Conservation (phyloP, 2,329 filamentous ascomycete species). For the Alternaria angustiovoidea region DNA sequence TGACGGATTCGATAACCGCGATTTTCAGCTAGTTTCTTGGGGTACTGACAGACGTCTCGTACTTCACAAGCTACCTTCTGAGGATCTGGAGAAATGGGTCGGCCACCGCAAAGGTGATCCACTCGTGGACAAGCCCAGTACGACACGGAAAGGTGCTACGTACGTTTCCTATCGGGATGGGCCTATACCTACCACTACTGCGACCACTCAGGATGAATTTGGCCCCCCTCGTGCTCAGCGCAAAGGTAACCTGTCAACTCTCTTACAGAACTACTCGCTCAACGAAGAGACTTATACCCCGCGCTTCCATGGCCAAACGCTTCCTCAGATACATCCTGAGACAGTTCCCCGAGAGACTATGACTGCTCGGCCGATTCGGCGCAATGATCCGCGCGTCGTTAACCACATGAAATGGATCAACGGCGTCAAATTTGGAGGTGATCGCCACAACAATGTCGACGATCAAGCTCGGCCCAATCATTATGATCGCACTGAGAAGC, state of each 20-base stretch:
- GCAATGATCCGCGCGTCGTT: slow-evolving; percentile 58
- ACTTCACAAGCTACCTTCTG: slow-evolving; percentile 74
- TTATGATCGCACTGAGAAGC: slow-evolving; percentile 21
- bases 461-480: slow-evolving; percentile 27
- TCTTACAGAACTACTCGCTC: slow-evolving; percentile 34
- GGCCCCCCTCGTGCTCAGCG: slow-evolving; percentile 29
- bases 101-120: slow-evolving; percentile 75
- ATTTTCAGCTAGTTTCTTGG: slow-evolving; percentile 95
- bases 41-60: slow-evolving; percentile 84
- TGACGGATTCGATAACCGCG: slow-evolving; percentile 78
- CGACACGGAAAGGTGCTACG: slow-evolving; percentile 82
- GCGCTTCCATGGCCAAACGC: slow-evolving; percentile 15
- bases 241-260: slow-evolving; percentile 37
- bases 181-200: slow-evolving; percentile 28
- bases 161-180: slow-evolving; percentile 84
- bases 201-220: slow-evolving; percentile 26
- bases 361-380: slow-evolving; percentile 60
- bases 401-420: slow-evolving; percentile 72
- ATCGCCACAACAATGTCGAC: slow-evolving; percentile 37
- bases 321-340: slow-evolving; percentile 13
- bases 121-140: slow-evolving; percentile 69
- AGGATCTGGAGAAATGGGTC: slow-evolving; percentile 69
- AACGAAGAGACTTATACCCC: slow-evolving; percentile 22
- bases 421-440: slow-evolving; percentile 66
- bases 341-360: slow-evolving; percentile 50